Evolutionary conservation across 306 rosid species (phyloP).

Genomic region (Lathyrus oleraceus): DNA sequence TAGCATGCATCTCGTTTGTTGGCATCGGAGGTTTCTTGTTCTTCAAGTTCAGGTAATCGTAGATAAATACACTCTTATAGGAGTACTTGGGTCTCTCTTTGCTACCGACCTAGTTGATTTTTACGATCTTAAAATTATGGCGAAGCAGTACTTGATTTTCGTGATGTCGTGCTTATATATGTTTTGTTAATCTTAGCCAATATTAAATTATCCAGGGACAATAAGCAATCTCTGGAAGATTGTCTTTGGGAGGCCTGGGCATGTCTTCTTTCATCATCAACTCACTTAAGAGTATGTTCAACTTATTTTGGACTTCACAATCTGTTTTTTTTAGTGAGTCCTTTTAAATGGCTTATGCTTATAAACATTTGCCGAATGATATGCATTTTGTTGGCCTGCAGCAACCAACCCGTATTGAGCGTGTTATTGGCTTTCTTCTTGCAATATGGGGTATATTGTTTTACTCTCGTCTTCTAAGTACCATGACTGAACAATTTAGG

Average conservation of each 20-base stretch:
- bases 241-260: constrained; percentile 99
- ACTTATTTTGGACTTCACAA: constrained; percentile 31
- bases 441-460: constrained; percentile 98
- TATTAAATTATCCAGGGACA: constrained; percentile 50
- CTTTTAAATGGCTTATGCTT: constrained; percentile 29
- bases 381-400: constrained; percentile 42
- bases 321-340: constrained; percentile 11
- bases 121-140: constrained; percentile 9
- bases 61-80: constrained; percentile 23
- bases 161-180: constrained; percentile 33
- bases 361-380: constrained; percentile 29
- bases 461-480: constrained; percentile 87
- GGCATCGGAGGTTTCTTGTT: constrained; percentile 79
- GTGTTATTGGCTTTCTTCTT: constrained; percentile 85
- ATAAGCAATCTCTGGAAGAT: constrained; percentile 72
- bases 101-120: neutral
- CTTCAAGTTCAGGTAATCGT: constrained; percentile 79
- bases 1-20: constrained; percentile 83
- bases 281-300: constrained; percentile 73
- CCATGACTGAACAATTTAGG: constrained; percentile 97
- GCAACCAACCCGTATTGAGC: constrained; percentile 90
- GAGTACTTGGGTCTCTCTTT: constrained; percentile 34
- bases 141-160: constrained; percentile 24
- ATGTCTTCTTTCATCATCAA: constrained; percentile 82
- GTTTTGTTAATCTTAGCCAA: constrained; percentile 39